Evolutionary conservation across 176 grass and related monocot genomes (phyloP).

Genomic region (Oryza brachyantha): DNA sequence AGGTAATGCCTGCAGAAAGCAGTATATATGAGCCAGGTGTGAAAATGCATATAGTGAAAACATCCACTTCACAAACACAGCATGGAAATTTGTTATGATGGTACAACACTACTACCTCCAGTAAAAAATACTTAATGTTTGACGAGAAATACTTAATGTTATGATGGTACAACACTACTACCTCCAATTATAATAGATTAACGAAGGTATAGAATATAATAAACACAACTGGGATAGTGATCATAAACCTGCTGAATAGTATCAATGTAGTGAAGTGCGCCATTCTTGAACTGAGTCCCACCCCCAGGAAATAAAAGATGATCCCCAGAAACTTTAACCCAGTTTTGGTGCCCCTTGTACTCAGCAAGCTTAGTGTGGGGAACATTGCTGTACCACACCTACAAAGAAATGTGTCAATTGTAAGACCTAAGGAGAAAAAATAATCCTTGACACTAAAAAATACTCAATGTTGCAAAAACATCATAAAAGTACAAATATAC

Average conservation of each 20-base stretch:
- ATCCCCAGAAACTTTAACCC: constrained; percentile 98
- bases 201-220: not conserved
- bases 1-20: constrained; percentile 60
- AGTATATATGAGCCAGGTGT: constrained; percentile 2
- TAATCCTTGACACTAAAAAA: not conserved
- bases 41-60: not conserved
- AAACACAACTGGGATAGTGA: not conserved
- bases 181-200: not conserved
- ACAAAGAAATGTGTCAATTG: constrained; percentile 8
- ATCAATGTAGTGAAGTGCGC: constrained; percentile 92
- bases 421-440: constrained; percentile 15
- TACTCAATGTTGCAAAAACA: constrained; percentile 10
- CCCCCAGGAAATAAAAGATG: constrained; percentile 90
- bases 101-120: not conserved
- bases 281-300: constrained; percentile 95
- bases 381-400: constrained; percentile 95
- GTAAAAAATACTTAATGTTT: not conserved
- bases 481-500: constrained; percentile 45
- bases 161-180: not conserved
- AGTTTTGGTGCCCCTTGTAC: constrained; percentile 95
- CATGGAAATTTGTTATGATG: not conserved
- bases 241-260: constrained; percentile 85
- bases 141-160: too few species aligned
- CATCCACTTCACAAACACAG: not conserved
- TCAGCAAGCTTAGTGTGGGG: constrained; percentile 87